A percentile compares a stretch with the other conserved stretches of the same genome.
Evolutionary conservation across 148 eudicot genomes (phyloP).

Genomic region (Hydrangea macrophylla): DNA sequence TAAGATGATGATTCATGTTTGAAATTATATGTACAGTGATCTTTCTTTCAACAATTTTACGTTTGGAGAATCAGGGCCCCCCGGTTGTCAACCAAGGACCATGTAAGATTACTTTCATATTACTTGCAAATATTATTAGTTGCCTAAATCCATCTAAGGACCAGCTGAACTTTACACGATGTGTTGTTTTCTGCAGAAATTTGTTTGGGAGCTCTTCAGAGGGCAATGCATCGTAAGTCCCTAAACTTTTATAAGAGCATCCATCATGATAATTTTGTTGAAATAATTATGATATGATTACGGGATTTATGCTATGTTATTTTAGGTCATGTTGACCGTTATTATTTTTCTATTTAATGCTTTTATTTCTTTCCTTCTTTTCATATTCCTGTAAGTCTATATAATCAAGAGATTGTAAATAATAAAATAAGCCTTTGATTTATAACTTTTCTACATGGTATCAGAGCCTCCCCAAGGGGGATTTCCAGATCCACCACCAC

Average conservation of each 20-base stretch:
- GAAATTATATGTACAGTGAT: slow-evolving; percentile 19
- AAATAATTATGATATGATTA: too few species aligned
- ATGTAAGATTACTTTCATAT: slow-evolving; percentile 12
- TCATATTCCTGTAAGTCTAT: too few species aligned
- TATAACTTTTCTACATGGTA: too few species aligned
- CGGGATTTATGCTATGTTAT: too few species aligned
- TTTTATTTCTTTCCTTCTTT: too few species aligned
- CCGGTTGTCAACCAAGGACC: slow-evolving; percentile 12
- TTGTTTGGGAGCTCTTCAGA: slow-evolving; percentile 19
- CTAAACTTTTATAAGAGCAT: not conserved
- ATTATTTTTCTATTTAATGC: too few species aligned
- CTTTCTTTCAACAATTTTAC: slow-evolving; percentile 27
- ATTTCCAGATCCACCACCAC: too few species aligned
- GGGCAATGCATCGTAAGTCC: slow-evolving; percentile 16
- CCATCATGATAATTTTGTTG: too few species aligned
- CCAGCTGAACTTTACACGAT: not conserved
- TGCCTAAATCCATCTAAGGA: not conserved
- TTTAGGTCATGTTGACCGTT: too few species aligned
- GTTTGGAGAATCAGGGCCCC: not conserved
- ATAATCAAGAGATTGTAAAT: too few species aligned
- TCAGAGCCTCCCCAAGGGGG: too few species aligned
- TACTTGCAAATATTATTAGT: not conserved
- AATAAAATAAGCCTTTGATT: too few species aligned
- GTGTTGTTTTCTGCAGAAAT: slow-evolving; percentile 14
- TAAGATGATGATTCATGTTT: not conserved